Base-by-base conservation (phyloP, 1,139 yeast species). In the Candida sp. region DNA sequence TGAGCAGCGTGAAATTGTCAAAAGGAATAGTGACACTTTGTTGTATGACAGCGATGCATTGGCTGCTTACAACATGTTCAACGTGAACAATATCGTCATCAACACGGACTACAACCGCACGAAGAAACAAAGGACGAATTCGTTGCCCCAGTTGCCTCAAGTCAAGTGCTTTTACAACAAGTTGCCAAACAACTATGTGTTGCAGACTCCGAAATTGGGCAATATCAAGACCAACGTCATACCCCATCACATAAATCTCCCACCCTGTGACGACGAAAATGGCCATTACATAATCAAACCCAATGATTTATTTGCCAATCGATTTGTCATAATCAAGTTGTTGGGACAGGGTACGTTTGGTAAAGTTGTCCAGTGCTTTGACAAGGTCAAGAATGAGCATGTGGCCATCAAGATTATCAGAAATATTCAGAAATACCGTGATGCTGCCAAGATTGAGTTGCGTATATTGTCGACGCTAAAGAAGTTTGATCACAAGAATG, bases 281-380 rank as follows among this genome's bases (percentile, higher is more conserved):
- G 97, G 97, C 0, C 96, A 92, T 67, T 91, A 90, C 63, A 81
- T 89, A 46, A 85, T 88, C 38, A 82, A 77, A 50, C 69, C 78
- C 11, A 84, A 85, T 54, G 85, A 85, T 42, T 59, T 69, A 3
- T 86, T 88, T 67, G 88, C 93, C 32, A 83, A 87, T 58, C 75
- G 96, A 47, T 86, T 88, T 61, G 70, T 83, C 27, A 86, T 90
- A 22, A 73, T 81, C 34, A 80, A 86, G 50, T 73, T 91, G 49
- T 74, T 96, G 54, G 99, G 99, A 25, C 98, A 94, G 64, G 99
- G 99, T 6, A 96, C 99, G 0, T 96, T 94, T 74, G 99, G 99
- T 22, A 94, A 93, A 66, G 99, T 96, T 11, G 88, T 92, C 38
- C 85, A 85, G 60, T 89, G 92, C 47, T 73, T 73, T 56, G 93